Conservation (phyloP, 2,329 filamentous ascomycete species). For the Cladosporium velox region DNA sequence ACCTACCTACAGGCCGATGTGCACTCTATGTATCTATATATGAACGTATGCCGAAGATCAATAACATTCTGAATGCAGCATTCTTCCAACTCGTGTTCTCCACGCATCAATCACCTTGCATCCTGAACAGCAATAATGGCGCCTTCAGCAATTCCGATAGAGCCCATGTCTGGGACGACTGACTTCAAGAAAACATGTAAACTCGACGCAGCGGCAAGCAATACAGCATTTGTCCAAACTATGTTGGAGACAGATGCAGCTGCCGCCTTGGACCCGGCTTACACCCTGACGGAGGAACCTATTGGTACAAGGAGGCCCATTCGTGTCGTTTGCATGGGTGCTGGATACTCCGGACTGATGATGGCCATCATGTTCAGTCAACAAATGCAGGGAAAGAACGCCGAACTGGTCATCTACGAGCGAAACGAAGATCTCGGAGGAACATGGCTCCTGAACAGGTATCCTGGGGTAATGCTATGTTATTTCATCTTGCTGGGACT, state of each 20-base stretch:
- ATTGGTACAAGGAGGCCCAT: slow-evolving; percentile 2
- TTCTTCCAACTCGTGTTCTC: not conserved
- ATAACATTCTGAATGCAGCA: not conserved
- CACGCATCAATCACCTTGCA: not conserved
- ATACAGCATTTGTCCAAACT: not conserved
- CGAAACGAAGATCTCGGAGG: slow-evolving; percentile 52
- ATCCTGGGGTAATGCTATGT: not conserved
- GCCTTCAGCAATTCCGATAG: not conserved
- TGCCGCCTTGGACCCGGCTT: not conserved
- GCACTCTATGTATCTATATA: not conserved
- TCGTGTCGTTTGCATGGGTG: slow-evolving; percentile 6
- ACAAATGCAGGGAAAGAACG: slow-evolving; percentile 3
- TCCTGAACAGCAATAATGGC: not conserved
- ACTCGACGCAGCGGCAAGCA: not conserved
- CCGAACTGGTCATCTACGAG: slow-evolving; percentile 34
- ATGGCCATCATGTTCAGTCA: slow-evolving; percentile 10
- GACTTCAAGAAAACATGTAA: not conserved
- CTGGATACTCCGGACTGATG: not conserved
- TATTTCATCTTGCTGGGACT: not conserved
- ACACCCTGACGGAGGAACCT: not conserved
- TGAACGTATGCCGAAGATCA: not conserved
- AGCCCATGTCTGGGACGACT: not conserved
- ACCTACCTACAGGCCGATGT: not conserved
- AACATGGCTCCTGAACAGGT: slow-evolving; percentile 56
- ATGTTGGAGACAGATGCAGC: not conserved